These are phyloP conservation scores for Terfezia boudieri DNA, from an alignment of 495 filamentous ascomycete genomes.

Conservation along the genomic window DNA sequence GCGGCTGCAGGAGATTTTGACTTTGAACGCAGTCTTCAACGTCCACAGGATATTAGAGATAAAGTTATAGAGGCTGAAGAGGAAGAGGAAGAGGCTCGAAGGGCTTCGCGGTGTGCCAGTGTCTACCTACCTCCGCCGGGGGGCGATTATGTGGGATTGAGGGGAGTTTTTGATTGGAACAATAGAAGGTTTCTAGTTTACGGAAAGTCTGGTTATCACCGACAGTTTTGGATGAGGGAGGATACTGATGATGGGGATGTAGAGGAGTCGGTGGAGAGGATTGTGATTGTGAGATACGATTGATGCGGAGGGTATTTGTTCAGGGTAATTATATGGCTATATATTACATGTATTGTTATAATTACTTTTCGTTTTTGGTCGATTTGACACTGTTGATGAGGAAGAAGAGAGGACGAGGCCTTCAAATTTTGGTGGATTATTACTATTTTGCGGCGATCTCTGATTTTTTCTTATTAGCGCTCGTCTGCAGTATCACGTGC, in stretches of 20 bases:
- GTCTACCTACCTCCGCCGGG: conserved; percentile 6
- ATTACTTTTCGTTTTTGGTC: too few species aligned
- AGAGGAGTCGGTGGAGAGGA: conserved; percentile 8
- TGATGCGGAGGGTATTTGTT: background rate
- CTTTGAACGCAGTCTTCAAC: background rate
- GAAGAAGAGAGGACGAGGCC: too few species aligned
- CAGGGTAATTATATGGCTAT: too few species aligned
- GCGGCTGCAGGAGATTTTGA: background rate
- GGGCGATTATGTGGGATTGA: conserved; percentile 4
- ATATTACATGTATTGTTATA: too few species aligned
- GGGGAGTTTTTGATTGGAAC: conserved; percentile 10
- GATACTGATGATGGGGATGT: background rate
- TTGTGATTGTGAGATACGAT: conserved; percentile 13
- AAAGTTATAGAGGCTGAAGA: background rate
- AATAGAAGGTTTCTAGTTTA: conserved; percentile 15
- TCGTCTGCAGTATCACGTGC: too few species aligned
- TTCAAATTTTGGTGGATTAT: too few species aligned
- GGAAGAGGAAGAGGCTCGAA: background rate
- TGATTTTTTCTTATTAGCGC: too few species aligned
- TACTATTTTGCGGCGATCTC: too few species aligned
- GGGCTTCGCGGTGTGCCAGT: background rate
- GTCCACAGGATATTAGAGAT: background rate
- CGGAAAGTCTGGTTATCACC: conserved; percentile 9
- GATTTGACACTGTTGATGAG: too few species aligned
- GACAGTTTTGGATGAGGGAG: conserved; percentile 3